A percentile compares a stretch with the other conserved stretches of the same genome.
Evolutionary conservation across 1,284 basidiomycete genomes (phyloP).

Genomic region (Blastosporella zonata): DNA sequence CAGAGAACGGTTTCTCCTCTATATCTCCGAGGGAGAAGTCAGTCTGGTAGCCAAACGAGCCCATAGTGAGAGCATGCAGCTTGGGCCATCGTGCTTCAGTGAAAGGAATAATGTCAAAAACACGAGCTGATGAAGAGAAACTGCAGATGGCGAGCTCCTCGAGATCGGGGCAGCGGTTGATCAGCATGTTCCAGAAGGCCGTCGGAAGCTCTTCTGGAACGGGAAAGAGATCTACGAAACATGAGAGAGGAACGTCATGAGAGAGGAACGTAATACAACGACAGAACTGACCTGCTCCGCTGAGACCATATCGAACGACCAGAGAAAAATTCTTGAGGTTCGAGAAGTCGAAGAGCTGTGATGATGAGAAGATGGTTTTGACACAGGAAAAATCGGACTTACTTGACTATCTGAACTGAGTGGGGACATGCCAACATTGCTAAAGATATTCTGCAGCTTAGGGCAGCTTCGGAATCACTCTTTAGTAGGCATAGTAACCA

Average conservation of each 20-base stretch:
- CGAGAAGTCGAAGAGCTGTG: slow-evolving; percentile 37
- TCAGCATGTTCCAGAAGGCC: slow-evolving; percentile 42
- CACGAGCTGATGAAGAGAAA: slow-evolving; percentile 40
- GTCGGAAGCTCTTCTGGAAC: slow-evolving; percentile 33
- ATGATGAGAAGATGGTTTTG: neutral
- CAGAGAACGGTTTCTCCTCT: slow-evolving; percentile 24
- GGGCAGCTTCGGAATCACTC: slow-evolving; percentile 34
- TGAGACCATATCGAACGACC: slow-evolving; percentile 41
- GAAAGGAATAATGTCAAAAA: slow-evolving; percentile 36
- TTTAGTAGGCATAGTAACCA: slow-evolving; percentile 1
- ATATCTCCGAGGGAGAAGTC: slow-evolving; percentile 38
- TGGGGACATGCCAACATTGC: slow-evolving; percentile 36
- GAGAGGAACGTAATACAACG: neutral
- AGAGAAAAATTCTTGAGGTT: slow-evolving; percentile 41
- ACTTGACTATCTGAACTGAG: slow-evolving; percentile 33
- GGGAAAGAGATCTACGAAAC: slow-evolving; percentile 32
- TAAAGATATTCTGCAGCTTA: slow-evolving; percentile 37
- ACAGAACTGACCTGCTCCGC: slow-evolving; percentile 28
- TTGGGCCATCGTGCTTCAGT: slow-evolving; percentile 33
- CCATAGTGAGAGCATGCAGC: slow-evolving; percentile 39
- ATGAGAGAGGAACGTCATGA: slow-evolving; percentile 5
- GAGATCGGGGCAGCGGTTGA: slow-evolving; percentile 39
- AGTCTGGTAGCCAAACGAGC: slow-evolving; percentile 41
- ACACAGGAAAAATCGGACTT: slow-evolving; percentile 5
- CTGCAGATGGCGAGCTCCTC: slow-evolving; percentile 44